Evolutionary conservation across 768 basidiomycete species (phyloP).

Genomic region (Amanita pallidorosea): DNA sequence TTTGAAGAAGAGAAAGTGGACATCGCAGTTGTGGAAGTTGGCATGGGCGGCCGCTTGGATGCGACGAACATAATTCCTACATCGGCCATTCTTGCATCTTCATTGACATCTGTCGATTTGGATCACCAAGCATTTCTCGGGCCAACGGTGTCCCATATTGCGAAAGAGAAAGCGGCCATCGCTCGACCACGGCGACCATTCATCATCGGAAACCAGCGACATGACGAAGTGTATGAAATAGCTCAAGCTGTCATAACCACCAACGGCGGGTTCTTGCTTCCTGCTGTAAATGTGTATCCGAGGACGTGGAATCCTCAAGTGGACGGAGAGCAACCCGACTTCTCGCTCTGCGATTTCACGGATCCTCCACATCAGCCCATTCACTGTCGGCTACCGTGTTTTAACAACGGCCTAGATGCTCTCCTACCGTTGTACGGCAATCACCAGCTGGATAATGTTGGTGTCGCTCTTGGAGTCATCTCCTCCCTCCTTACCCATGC

Average conservation of each 20-base stretch:
- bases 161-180: constrained; percentile 78
- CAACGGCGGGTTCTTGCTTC: constrained; percentile 27
- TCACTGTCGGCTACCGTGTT: constrained; percentile 29
- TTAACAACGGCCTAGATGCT: constrained; percentile 30
- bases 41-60: constrained; percentile 87
- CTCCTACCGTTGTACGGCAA: constrained; percentile 61
- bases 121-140: constrained; percentile 94
- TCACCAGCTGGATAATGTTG: constrained; percentile 84
- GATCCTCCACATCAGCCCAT: constrained; percentile 33
- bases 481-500: constrained; percentile 39
- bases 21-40: constrained; percentile 82
- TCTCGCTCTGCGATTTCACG: constrained; percentile 21
- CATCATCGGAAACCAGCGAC: constrained; percentile 54
- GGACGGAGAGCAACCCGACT: constrained; percentile 21
- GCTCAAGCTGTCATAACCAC: constrained; percentile 23
- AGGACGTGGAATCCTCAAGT: constrained; percentile 21
- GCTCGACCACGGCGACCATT: constrained; percentile 51
- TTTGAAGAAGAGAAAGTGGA: constrained; percentile 70
- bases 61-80: constrained; percentile 87
- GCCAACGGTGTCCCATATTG: constrained; percentile 58
- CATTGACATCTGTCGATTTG: constrained; percentile 77
- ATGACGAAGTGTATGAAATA: constrained; percentile 31
- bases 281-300: constrained; percentile 23
- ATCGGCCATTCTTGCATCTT: constrained; percentile 60
- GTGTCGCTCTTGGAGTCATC: constrained; percentile 52